Evolutionary conservation across 768 basidiomycete species (phyloP), one percentile per base, ranked within the genome.

Genomic region (Xerocomus spinulosus): DNA sequence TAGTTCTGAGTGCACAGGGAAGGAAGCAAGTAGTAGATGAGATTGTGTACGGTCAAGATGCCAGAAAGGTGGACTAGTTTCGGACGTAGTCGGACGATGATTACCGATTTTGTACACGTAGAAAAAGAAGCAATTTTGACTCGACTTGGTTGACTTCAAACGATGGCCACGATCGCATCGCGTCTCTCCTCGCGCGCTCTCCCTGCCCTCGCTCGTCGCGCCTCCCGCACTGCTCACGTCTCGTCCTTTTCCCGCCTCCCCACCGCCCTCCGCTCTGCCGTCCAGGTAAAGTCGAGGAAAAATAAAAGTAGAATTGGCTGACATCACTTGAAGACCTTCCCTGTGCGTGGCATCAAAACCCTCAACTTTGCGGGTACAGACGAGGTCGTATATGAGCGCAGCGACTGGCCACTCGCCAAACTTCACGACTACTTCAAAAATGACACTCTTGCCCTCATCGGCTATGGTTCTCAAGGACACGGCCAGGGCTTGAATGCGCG

Each of bases 381-480:
- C 65, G 93, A 97, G 74, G 80, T 81, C 54, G 90, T 97, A 38
- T 97, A 94, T 64, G 94, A 97, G 75, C 90, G 91, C 55, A 80
- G 79, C 59, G 96, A 99, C 80, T 99, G 96, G 96, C 96, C 96
- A 29, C 74, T 95, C 53, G 83, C 92, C 52, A 98, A 91, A 75
- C 85, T 99, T 66, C 95, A 98, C 70, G 93, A 98, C 69, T 99
- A 95, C 80, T 96, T 99, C 81, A 98, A 98, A 74, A 88, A 98
- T 66, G 96, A 99, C 72, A 97, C 94, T 57, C 90, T 99, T 46
- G 95, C 95, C 53, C 83, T 99, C 72, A 98, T 98, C 60, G 96
- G 96, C 50, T 98, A 99, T 67, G 96, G 96, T 53, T 98, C 96
- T 12, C 93, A 95, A 73, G 94, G 95, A 34, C 96, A 98, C 70